phyloP scores from a whole-genome alignment of 2,329 filamentous ascomycete genomes.

The Phoma herbarum region DNA sequence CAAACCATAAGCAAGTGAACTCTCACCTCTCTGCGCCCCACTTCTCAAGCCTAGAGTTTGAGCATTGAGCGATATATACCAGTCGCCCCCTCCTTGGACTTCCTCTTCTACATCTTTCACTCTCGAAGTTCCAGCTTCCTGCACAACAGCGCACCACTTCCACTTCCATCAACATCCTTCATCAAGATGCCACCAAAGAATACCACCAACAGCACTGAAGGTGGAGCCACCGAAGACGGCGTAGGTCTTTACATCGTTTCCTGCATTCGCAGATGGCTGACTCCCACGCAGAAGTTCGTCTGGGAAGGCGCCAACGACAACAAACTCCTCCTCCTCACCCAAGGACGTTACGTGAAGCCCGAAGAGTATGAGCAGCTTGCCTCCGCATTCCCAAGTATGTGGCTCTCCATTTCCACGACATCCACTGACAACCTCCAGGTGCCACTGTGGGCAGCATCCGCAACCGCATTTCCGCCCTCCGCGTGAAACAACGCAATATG shows the following conservation, averaged over 20 bases:
- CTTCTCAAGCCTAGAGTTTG: neutral
- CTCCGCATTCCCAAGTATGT: slow-evolving; percentile 27
- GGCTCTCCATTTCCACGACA: too few species aligned
- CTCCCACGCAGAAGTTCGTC: slow-evolving; percentile 15
- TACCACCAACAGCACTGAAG: neutral
- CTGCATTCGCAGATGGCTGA: neutral
- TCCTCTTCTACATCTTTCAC: neutral
- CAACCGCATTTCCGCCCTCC: slow-evolving; percentile 27
- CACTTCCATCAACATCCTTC: neutral
- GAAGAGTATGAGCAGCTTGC: slow-evolving; percentile 29
- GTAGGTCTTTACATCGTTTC: too few species aligned
- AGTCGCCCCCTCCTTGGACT: too few species aligned
- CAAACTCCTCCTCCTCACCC: slow-evolving; percentile 35
- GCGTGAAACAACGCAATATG: slow-evolving; percentile 24
- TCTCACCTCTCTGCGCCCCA: neutral
- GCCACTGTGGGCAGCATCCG: slow-evolving; percentile 24
- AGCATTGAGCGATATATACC: neutral
- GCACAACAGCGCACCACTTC: neutral
- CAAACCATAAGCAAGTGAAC: neutral
- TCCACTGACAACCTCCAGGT: slow-evolving; percentile 9
- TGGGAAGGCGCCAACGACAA: slow-evolving; percentile 29
- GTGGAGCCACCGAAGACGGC: slow-evolving; percentile 1
- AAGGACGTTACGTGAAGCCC: slow-evolving; percentile 24
- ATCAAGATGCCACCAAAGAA: slow-evolving; percentile 39
- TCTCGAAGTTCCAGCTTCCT: neutral